Percentiles rank a stretch among this genome's conserved stretches.
Evolutionary conservation across 306 rosid species (phyloP).

Genomic region (Potentilla sterilis): DNA sequence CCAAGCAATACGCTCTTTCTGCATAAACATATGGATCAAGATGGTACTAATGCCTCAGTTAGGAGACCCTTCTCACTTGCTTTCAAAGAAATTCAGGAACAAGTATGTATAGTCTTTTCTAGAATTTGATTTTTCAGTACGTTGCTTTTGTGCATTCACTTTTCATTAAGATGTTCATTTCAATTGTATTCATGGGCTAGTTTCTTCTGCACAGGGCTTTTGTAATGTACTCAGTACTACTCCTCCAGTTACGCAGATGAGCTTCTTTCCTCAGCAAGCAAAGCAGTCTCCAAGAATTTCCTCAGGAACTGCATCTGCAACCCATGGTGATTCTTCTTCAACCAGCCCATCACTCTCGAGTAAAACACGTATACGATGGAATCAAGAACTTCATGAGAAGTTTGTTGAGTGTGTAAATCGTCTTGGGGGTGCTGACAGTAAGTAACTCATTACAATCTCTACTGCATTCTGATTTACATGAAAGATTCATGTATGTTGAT

Average conservation of each 20-base stretch:
- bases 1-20: conserved; percentile 30
- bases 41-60: conserved; percentile 21
- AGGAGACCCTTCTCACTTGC: conserved; percentile 33
- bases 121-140: neutral
- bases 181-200: neutral
- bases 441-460: conserved; percentile 14
- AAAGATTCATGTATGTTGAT: conserved; percentile 18
- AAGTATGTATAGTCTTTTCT: conserved; percentile 36
- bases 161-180: neutral
- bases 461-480: neutral
- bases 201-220: conserved; percentile 32
- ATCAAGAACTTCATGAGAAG: conserved; percentile 89
- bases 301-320: conserved; percentile 29
- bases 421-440: conserved; percentile 88
- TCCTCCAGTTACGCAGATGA: conserved; percentile 36
- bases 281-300: conserved; percentile 46
- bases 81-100: conserved; percentile 49
- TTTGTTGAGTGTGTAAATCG: conserved; percentile 77
- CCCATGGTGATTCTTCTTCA: conserved; percentile 34
- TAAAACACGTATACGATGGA: conserved; percentile 83
- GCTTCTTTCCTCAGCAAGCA: conserved; percentile 48
- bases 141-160: neutral
- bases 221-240: conserved; percentile 30
- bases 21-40: conserved; percentile 40
- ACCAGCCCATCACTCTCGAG: conserved; percentile 36